These are phyloP conservation scores for Aspergillus ustus DNA, from an alignment of 2,329 filamentous ascomycete genomes.

Conservation along the genomic window DNA sequence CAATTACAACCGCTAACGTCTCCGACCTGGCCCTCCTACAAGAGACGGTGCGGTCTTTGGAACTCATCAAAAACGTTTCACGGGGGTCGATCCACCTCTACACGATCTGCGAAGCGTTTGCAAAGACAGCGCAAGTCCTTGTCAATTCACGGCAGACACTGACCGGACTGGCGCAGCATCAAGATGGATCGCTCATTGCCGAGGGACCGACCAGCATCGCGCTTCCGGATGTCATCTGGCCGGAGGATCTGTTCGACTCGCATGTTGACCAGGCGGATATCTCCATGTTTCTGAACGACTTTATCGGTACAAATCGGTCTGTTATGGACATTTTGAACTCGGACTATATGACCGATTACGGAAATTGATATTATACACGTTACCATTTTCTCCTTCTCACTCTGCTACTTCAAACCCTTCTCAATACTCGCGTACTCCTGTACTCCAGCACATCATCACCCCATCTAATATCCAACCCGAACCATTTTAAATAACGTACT, in stretches of 20 bases:
- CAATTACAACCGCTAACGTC: constrained; percentile 29
- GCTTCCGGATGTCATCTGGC: constrained; percentile 30
- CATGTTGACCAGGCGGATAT: constrained; percentile 31
- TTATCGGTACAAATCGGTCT: constrained; percentile 31
- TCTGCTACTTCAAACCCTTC: neutral
- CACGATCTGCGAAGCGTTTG: constrained; percentile 30
- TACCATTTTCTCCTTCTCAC: neutral
- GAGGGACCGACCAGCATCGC: constrained; percentile 27
- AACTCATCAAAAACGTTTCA: constrained; percentile 28
- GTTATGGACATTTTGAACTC: constrained; percentile 32
- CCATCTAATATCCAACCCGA: no score
- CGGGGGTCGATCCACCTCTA: constrained; percentile 27
- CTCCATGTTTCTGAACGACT: constrained; percentile 34
- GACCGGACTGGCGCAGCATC: constrained; percentile 27
- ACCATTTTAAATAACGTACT: constrained; percentile 22
- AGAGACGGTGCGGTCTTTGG: constrained; percentile 27
- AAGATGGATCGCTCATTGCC: constrained; percentile 29
- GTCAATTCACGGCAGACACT: constrained; percentile 29
- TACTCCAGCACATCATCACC: no score
- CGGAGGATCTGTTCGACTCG: constrained; percentile 27
- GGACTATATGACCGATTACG: constrained; percentile 21
- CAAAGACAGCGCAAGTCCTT: constrained; percentile 29
- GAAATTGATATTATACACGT: neutral
- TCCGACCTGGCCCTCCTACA: constrained; percentile 29
- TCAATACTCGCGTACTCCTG: neutral